phyloP scores from a whole-genome alignment of 495 filamentous ascomycete species.

The Sphaerosporella brunnea region DNA sequence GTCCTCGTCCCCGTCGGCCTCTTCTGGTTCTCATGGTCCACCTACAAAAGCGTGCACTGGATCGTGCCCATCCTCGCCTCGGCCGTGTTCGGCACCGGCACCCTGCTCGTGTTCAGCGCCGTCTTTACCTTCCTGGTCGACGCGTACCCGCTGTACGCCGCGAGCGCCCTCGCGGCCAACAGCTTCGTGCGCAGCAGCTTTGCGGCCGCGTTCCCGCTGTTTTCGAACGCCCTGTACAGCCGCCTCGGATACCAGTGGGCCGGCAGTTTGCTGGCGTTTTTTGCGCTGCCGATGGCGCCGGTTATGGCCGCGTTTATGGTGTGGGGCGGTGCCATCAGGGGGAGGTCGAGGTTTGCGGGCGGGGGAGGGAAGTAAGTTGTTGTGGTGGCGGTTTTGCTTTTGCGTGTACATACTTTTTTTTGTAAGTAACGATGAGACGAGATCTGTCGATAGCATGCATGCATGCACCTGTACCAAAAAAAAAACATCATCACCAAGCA shows the following conservation, averaged over 20 bases:
- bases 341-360: conserved; percentile 35
- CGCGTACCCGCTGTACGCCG: conserved; percentile 79
- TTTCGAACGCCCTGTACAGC: conserved; percentile 45
- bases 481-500: too few relatives aligned
- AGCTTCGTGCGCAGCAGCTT: conserved; percentile 66
- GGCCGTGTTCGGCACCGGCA: conserved; percentile 61
- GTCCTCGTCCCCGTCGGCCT: conserved; percentile 59
- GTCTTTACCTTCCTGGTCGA: conserved; percentile 93
- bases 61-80: conserved; percentile 46
- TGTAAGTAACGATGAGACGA: too few relatives aligned
- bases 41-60: conserved; percentile 51
- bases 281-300: conserved; percentile 51
- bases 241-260: conserved; percentile 57
- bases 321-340: conserved; percentile 31
- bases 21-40: conserved; percentile 56
- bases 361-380: background rate
- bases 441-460: too few relatives aligned
- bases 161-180: conserved; percentile 76
- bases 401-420: too few relatives aligned
- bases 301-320: conserved; percentile 18
- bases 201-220: conserved; percentile 59
- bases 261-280: conserved; percentile 46
- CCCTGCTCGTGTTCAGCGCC: conserved; percentile 59
- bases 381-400: too few relatives aligned
- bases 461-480: too few relatives aligned